Evolutionary conservation across 768 basidiomycete species (phyloP).

Genomic region (Auriculariales sp.): DNA sequence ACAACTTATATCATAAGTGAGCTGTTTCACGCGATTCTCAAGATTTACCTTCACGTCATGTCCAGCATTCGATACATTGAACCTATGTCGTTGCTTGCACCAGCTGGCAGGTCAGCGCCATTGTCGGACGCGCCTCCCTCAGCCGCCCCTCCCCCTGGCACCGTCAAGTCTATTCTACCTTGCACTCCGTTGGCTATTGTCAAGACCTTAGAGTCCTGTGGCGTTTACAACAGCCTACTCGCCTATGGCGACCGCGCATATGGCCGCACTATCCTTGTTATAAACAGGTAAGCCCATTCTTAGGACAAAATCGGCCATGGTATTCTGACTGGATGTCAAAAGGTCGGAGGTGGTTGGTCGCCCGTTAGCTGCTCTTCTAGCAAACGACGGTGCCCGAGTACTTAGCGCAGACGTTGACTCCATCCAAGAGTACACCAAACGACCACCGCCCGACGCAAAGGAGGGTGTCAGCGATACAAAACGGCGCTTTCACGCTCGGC

Average conservation of each 20-base stretch:
- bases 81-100: slow-evolving; percentile 50
- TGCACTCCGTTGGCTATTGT: slow-evolving; percentile 96
- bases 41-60: background rate
- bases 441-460: slow-evolving; percentile 37
- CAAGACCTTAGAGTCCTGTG: slow-evolving; percentile 79
- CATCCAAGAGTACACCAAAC: slow-evolving; percentile 91
- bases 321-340: background rate
- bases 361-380: slow-evolving; percentile 86
- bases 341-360: slow-evolving; percentile 96
- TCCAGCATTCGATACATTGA: slow-evolving; percentile 82
- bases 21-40: slow-evolving; percentile 11
- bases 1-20: slow-evolving; percentile 90
- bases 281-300: slow-evolving; percentile 72
- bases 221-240: slow-evolving; percentile 86
- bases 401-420: slow-evolving; percentile 93
- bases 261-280: slow-evolving; percentile 83
- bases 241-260: slow-evolving; percentile 92
- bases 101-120: slow-evolving; percentile 20
- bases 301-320: too few relatives aligned
- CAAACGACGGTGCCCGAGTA: slow-evolving; percentile 94
- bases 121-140: slow-evolving; percentile 19
- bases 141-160: slow-evolving; percentile 65
- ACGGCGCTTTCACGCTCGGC: slow-evolving; percentile 66
- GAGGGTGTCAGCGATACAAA: slow-evolving; percentile 16
- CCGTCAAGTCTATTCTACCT: slow-evolving; percentile 91